These are phyloP conservation scores for Spongispora temasekensis DNA, from an alignment of 1,284 basidiomycete genomes.

Conservation along the genomic window DNA sequence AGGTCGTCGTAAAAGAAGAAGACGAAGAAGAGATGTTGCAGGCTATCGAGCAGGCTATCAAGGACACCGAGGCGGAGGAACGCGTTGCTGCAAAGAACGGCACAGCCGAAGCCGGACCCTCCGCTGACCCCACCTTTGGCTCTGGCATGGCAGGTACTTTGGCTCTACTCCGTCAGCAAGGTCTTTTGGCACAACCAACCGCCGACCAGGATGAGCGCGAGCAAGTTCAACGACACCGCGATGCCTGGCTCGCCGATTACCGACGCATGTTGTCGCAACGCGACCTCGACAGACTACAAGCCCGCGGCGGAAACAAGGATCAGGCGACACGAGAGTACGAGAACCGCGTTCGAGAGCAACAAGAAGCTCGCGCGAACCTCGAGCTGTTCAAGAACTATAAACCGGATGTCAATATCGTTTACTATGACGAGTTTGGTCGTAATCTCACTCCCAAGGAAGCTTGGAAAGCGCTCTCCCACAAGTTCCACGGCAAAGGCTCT, in stretches of 20 bases:
- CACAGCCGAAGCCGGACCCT: slow-evolving; percentile 51
- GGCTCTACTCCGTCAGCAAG: slow-evolving; percentile 88
- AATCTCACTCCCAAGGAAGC: slow-evolving; percentile 91
- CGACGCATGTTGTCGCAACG: slow-evolving; percentile 74
- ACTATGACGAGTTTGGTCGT: slow-evolving; percentile 96
- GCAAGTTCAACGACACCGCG: slow-evolving; percentile 79
- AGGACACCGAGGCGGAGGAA: slow-evolving; percentile 59
- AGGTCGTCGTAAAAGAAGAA: slow-evolving; percentile 76
- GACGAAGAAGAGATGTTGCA: slow-evolving; percentile 74
- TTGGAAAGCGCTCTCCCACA: slow-evolving; percentile 93
- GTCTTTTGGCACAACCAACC: slow-evolving; percentile 72
- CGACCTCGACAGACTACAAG: slow-evolving; percentile 76
- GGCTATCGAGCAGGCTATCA: slow-evolving; percentile 68
- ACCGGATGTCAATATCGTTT: slow-evolving; percentile 95
- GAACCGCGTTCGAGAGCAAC: slow-evolving; percentile 88
- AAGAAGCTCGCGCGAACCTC: slow-evolving; percentile 82
- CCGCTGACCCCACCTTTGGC: slow-evolving; percentile 71
- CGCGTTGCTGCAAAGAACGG: slow-evolving; percentile 38
- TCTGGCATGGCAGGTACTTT: slow-evolving; percentile 88
- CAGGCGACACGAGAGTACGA: slow-evolving; percentile 95
- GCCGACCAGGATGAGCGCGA: slow-evolving; percentile 81
- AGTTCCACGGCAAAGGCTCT: slow-evolving; percentile 94
- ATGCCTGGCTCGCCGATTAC: slow-evolving; percentile 90
- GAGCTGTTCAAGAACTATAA: slow-evolving; percentile 94
- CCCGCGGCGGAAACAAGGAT: slow-evolving; percentile 84